Base-by-base conservation (phyloP, 139 green algal genomes). In the Microglena sp. region DNA sequence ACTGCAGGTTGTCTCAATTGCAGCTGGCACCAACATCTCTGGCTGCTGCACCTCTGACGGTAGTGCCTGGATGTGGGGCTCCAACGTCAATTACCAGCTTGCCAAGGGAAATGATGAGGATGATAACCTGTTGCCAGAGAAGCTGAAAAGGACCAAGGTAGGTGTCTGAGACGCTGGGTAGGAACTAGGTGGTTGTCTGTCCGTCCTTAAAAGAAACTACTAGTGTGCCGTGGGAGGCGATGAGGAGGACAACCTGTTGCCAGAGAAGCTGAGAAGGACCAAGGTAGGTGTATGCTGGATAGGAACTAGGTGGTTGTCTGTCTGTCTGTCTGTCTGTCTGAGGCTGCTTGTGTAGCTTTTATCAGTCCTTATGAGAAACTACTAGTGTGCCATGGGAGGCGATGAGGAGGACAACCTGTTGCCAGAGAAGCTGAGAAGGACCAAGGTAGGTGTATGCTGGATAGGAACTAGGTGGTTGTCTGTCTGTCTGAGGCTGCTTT, bases 301-400 rank as follows among this genome's bases (percentile, higher is more conserved):
- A n/a, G n/a, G n/a, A n/a, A n/a, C n/a, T n/a, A n/a, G n/a, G n/a
- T n/a, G n/a, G n/a, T n/a, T n/a, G n/a, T n/a, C n/a, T n/a, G n/a
- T n/a, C n/a, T n/a, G n/a, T n/a, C n/a, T n/a, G n/a, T n/a, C n/a
- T n/a, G n/a, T n/a, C n/a, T n/a, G n/a, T n/a, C n/a, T n/a, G n/a
- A n/a, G n/a, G n/a, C n/a, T n/a, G n/a, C n/a, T n/a, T n/a, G n/a
- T n/a, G n/a, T n/a, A n/a, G n/a, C n/a, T n/a, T n/a, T n/a, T n/a
- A n/a, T n/a, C n/a, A n/a, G n/a, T n/a, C n/a, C n/a, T n/a, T n/a
- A n/a, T n/a, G n/a, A n/a, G n/a, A n/a, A 91, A 79, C 71, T 76
- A 74, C 62, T 87, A 95, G 73, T 76, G 93, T 53, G 88, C 81
- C 57, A 92, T 92, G 67, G 85, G 86, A 30, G 75, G 86, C 11